Conservation (phyloP, 441 rosid genomes). For the Populus hybrid region DNA sequence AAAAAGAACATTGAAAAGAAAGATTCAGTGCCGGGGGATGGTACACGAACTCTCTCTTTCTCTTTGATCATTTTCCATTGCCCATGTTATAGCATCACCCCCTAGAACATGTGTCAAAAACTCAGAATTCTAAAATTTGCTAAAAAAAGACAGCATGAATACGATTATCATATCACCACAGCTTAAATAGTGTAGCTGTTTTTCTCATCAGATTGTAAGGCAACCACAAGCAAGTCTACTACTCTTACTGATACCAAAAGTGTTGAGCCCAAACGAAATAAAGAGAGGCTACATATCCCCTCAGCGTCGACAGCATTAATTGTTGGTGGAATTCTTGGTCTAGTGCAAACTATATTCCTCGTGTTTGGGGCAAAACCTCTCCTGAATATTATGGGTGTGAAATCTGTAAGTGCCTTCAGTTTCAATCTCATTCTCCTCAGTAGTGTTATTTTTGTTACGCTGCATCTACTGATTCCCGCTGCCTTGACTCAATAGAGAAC, state of each 20-base stretch:
- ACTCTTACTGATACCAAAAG: slow-evolving; percentile 15
- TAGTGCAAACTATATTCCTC: slow-evolving; percentile 70
- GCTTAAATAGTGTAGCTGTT: neutral
- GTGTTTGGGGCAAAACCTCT: slow-evolving; percentile 65
- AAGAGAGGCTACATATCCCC: slow-evolving; percentile 59
- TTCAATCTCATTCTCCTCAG: neutral
- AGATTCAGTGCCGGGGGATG: slow-evolving; percentile 25
- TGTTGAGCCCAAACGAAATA: slow-evolving; percentile 19
- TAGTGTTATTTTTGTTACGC: neutral
- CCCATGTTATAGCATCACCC: neutral
- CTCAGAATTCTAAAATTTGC: neutral
- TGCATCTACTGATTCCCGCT: neutral
- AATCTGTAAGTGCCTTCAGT: slow-evolving; percentile 47
- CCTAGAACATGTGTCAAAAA: neutral
- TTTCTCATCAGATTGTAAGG: slow-evolving; percentile 30
- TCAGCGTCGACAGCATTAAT: slow-evolving; percentile 89
- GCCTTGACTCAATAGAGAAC: slow-evolving; percentile 1
- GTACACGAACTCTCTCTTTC: slow-evolving; percentile 18
- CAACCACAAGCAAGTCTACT: slow-evolving; percentile 22
- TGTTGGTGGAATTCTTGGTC: slow-evolving; percentile 75
- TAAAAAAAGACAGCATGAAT: neutral
- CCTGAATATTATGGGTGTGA: slow-evolving; percentile 77
- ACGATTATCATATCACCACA: neutral
- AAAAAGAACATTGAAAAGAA: slow-evolving; percentile 17
- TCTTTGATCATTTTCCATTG: neutral